These are phyloP conservation scores for Ophiostoma triangulosporum DNA, from an alignment of 2,329 filamentous ascomycete genomes.

Conservation along the genomic window DNA sequence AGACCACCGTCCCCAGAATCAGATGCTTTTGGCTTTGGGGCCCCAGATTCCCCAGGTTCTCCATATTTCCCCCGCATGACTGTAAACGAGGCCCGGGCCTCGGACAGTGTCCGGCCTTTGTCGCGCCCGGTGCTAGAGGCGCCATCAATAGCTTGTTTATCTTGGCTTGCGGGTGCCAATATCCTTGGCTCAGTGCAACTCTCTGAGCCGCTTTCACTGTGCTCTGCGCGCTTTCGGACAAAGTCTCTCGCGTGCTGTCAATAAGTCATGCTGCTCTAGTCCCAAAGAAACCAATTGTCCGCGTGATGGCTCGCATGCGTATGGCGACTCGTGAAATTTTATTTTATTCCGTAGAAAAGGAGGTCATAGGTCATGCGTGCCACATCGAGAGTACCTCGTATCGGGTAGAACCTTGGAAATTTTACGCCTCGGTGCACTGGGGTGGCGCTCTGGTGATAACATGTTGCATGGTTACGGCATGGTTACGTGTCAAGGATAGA, in stretches of 20 bases:
- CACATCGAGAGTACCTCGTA: too few species aligned
- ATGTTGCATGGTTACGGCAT: too few species aligned
- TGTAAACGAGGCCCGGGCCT: not conserved
- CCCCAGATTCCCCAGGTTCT: constrained; percentile 4
- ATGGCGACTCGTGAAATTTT: not conserved
- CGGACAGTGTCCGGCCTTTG: constrained; percentile 1
- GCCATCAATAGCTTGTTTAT: not conserved
- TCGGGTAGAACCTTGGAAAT: too few species aligned
- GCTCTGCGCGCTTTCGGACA: not conserved
- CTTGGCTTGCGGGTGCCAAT: not conserved
- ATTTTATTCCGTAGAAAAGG: too few species aligned
- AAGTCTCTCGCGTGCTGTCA: not conserved
- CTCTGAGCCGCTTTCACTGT: not conserved
- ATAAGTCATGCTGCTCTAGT: not conserved
- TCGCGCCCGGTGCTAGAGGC: not conserved
- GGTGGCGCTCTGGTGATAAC: too few species aligned
- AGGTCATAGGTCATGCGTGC: too few species aligned
- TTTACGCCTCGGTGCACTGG: too few species aligned
- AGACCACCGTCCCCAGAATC: not conserved
- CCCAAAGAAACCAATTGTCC: not conserved
- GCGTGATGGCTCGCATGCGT: not conserved
- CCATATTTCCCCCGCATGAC: constrained; percentile 3
- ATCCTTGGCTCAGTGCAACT: not conserved
- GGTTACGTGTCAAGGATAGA: too few species aligned
- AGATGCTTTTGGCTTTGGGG: constrained; percentile 2